phyloP scores from a whole-genome alignment of 2,329 filamentous ascomycete genomes.

The Sclerotinia borealis region DNA sequence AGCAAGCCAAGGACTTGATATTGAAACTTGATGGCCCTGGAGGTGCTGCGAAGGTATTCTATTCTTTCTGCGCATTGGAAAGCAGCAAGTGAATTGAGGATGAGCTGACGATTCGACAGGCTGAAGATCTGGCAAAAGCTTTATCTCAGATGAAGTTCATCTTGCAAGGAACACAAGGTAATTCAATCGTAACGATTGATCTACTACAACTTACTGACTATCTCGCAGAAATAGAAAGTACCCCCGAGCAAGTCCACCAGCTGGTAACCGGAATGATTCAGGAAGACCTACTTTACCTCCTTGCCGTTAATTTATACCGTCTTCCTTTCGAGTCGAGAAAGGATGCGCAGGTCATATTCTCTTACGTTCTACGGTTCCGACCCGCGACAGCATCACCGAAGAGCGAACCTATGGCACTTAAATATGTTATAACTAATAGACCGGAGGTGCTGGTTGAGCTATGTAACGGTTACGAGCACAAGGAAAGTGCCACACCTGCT shows the following conservation, averaged over 20 bases:
- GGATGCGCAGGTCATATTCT: constrained; percentile 93
- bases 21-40: constrained; percentile 53
- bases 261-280: constrained; percentile 79
- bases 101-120: constrained; percentile 42
- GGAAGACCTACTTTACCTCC: constrained; percentile 79
- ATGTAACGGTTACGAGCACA: constrained; percentile 83
- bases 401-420: constrained; percentile 75
- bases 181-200: neutral
- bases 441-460: constrained; percentile 84
- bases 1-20: constrained; percentile 55
- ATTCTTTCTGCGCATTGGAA: constrained; percentile 15
- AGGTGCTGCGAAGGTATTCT: constrained; percentile 50
- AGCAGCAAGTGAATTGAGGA: constrained; percentile 4
- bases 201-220: constrained; percentile 12
- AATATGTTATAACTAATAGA: constrained; percentile 79
- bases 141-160: constrained; percentile 87
- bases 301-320: constrained; percentile 75
- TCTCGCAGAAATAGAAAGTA: constrained; percentile 71
- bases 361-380: constrained; percentile 87
- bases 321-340: constrained; percentile 95
- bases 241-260: constrained; percentile 80
- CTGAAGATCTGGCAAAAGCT: constrained; percentile 81
- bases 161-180: constrained; percentile 89
- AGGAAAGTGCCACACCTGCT: constrained; percentile 86
- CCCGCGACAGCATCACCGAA: constrained; percentile 60